Conservation (phyloP, 2,329 filamentous ascomycete genomes). For the Aspergillus bombycis region DNA sequence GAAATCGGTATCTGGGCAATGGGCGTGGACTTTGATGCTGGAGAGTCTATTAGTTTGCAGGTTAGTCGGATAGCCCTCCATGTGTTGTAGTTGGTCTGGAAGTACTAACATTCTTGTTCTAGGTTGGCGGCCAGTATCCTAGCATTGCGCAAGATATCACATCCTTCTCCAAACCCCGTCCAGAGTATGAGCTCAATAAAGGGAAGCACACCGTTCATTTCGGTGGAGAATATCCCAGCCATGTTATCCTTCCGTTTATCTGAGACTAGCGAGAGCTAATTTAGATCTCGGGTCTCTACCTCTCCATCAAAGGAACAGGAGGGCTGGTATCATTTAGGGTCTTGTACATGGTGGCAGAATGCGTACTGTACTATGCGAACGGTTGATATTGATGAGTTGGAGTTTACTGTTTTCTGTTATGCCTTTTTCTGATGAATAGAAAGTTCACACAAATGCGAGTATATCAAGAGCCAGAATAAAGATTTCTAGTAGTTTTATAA, state of each 20-base stretch:
- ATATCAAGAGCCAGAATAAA: too few species aligned
- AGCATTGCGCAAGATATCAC: slow-evolving; percentile 43
- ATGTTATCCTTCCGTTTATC: slow-evolving; percentile 43
- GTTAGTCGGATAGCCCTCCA: slow-evolving; percentile 11
- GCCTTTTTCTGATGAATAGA: too few species aligned
- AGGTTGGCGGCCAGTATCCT: slow-evolving; percentile 39
- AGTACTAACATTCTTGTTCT: neutral
- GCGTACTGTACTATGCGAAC: too few species aligned
- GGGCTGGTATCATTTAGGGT: neutral
- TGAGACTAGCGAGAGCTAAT: neutral
- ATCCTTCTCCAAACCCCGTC: slow-evolving; percentile 42
- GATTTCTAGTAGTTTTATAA: too few species aligned
- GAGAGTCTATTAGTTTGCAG: slow-evolving; percentile 35
- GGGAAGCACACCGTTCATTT: slow-evolving; percentile 44
- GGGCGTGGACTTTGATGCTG: slow-evolving; percentile 51
- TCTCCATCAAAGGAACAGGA: neutral
- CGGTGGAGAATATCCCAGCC: slow-evolving; percentile 42
- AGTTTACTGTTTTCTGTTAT: too few species aligned
- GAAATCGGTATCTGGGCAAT: slow-evolving; percentile 55
- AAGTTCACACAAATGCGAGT: too few species aligned
- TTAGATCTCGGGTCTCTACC: neutral
- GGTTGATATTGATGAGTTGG: too few species aligned
- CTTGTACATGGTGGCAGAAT: too few species aligned
- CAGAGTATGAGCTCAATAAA: slow-evolving; percentile 47
- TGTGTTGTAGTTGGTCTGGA: neutral